Percentiles rank a stretch among this genome's conserved stretches.
phyloP scores from a whole-genome alignment of 352 stramenopile genomes.

The Stramenopiles sp. region DNA sequence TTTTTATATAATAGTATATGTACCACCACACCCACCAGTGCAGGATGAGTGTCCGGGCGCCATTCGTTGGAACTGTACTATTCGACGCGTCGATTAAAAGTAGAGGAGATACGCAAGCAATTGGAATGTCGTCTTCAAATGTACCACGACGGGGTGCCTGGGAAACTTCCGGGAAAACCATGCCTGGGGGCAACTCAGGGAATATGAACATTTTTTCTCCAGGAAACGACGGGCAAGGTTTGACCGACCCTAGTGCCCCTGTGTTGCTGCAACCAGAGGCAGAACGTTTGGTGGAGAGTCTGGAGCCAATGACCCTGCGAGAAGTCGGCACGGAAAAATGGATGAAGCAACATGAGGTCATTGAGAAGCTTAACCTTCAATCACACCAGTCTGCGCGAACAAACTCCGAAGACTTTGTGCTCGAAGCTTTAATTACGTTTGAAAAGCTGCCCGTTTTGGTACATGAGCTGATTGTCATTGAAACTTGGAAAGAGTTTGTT shows the following conservation, averaged over 20 bases:
- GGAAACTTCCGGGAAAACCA: neutral
- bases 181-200: neutral
- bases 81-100: too few relatives aligned
- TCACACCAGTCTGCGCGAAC: constrained; percentile 64
- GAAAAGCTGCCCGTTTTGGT: constrained; percentile 64
- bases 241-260: neutral
- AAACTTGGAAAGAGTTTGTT: constrained; percentile 64
- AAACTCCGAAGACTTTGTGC: constrained; percentile 73
- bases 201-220: neutral
- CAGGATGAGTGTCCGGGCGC: too few relatives aligned
- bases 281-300: constrained; percentile 51
- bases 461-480: constrained; percentile 55
- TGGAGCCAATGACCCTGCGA: constrained; percentile 38
- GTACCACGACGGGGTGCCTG: neutral
- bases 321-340: constrained; percentile 43
- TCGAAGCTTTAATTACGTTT: constrained; percentile 71
- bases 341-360: constrained; percentile 55
- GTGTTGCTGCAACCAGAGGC: constrained; percentile 50
- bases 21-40: too few relatives aligned
- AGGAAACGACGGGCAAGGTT: neutral
- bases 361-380: constrained; percentile 80
- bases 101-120: too few relatives aligned
- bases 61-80: too few relatives aligned
- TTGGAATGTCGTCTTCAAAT: too few relatives aligned
- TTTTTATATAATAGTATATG: too few relatives aligned